Evolutionary conservation across 1,139 yeast genomes (phyloP).

Genomic region (Suzukiozyma palmioleophila): DNA sequence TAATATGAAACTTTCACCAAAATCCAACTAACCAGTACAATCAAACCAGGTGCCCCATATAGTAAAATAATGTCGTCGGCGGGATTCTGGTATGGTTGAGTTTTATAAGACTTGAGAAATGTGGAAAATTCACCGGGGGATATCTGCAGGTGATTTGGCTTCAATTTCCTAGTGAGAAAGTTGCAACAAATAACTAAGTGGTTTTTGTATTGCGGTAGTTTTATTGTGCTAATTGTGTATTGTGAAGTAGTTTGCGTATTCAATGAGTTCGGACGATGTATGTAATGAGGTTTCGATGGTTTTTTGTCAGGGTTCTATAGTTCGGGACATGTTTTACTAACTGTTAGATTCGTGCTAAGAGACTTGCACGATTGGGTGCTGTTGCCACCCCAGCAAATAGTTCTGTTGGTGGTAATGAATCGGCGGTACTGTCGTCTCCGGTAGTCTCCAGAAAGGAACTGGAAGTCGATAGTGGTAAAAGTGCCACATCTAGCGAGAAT

Average conservation of each 20-base stretch:
- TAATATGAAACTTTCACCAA: constrained; percentile 1
- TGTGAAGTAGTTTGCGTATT: neutral
- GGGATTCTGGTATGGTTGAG: too few relatives aligned
- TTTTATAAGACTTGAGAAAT: too few relatives aligned
- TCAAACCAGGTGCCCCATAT: neutral
- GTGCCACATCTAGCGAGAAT: neutral
- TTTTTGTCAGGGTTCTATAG: neutral
- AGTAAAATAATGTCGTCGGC: neutral
- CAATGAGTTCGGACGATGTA: constrained; percentile 22
- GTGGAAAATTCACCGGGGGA: too few relatives aligned
- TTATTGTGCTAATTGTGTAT: constrained; percentile 1
- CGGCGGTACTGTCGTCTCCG: too few relatives aligned
- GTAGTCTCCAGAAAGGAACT: too few relatives aligned
- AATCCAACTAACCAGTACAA: neutral
- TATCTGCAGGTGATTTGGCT: too few relatives aligned
- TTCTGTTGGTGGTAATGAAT: too few relatives aligned
- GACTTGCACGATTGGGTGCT: constrained; percentile 48
- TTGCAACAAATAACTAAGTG: neutral
- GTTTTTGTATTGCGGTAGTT: neutral
- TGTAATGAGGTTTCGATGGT: constrained; percentile 7
- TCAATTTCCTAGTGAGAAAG: neutral
- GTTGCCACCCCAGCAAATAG: constrained; percentile 3
- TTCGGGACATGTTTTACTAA: constrained; percentile 8
- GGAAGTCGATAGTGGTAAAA: too few relatives aligned
- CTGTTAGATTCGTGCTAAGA: constrained; percentile 48